Evolutionary conservation across 2,329 filamentous ascomycete genomes (phyloP).

Genomic region (Trichophyton benhamiae): DNA sequence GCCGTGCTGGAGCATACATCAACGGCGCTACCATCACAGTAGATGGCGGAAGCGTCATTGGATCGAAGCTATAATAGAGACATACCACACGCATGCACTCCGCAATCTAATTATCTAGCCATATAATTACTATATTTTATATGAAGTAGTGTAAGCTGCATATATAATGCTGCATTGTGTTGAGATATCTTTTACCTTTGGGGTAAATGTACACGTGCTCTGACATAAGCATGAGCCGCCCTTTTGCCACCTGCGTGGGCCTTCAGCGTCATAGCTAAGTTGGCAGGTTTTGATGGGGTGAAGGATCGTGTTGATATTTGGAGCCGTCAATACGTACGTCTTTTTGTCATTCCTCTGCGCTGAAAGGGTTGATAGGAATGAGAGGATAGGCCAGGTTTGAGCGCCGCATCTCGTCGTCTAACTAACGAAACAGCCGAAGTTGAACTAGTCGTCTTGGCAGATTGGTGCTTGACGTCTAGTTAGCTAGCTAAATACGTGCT

Average conservation of each 20-base stretch:
- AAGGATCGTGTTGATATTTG: not conserved
- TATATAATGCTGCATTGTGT: not conserved
- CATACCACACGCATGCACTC: not conserved
- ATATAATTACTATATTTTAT: not conserved
- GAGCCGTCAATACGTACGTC: not conserved
- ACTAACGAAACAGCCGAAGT: not conserved
- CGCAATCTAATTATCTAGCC: not conserved
- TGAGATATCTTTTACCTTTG: not conserved
- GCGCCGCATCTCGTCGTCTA: not conserved
- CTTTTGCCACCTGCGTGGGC: not conserved
- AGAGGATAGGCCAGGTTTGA: not conserved
- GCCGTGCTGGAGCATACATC: constrained; percentile 53
- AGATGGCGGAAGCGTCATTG: constrained; percentile 43
- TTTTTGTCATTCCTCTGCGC: not conserved
- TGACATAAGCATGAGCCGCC: not conserved
- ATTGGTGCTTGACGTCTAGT: not conserved
- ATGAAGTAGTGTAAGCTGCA: not conserved
- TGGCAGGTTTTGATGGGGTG: not conserved
- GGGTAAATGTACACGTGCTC: not conserved
- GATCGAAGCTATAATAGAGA: constrained; percentile 28
- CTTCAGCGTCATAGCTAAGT: not conserved
- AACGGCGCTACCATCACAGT: constrained; percentile 54
- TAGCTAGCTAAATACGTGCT: not conserved
- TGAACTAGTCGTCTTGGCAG: not conserved
- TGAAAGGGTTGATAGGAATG: not conserved